Evolutionary conservation across 2,329 filamentous ascomycete genomes (phyloP).

Genomic region (Aspergillus latus): DNA sequence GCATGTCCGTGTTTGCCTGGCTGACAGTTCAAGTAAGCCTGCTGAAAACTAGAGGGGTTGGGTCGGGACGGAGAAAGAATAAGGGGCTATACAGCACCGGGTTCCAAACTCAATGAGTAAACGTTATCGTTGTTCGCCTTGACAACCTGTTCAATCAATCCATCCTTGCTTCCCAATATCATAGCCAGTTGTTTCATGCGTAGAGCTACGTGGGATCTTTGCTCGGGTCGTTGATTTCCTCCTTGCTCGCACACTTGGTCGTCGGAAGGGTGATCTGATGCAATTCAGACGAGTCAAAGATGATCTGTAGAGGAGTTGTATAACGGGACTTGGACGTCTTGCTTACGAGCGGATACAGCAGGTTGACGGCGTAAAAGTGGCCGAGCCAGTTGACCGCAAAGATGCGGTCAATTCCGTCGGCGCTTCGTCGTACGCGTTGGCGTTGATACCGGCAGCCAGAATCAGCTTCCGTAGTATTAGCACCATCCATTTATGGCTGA

Average conservation of each 20-base stretch:
- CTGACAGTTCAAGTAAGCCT: no score
- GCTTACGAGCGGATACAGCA: conserved; percentile 45
- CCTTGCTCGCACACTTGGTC: conserved; percentile 40
- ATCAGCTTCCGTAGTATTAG: conserved; percentile 32
- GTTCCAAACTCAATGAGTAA: conserved; percentile 45
- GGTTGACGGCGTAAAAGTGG: conserved; percentile 46
- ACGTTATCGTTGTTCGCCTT: conserved; percentile 44
- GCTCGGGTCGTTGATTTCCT: conserved; percentile 45
- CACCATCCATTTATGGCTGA: background rate
- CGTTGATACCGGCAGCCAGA: conserved; percentile 47
- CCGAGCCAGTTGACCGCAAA: conserved; percentile 49
- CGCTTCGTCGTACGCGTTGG: conserved; percentile 40
- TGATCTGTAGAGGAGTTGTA: conserved; percentile 40
- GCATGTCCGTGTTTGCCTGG: conserved; percentile 48
- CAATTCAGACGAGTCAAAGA: conserved; percentile 45
- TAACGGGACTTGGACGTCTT: conserved; percentile 41
- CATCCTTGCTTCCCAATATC: conserved; percentile 47
- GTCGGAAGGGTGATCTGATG: conserved; percentile 41
- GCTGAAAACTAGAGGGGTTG: no score
- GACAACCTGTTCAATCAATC: conserved; percentile 44
- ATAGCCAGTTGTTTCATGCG: conserved; percentile 46
- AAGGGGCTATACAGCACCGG: conserved; percentile 25
- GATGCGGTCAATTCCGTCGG: conserved; percentile 42
- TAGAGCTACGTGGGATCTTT: conserved; percentile 41
- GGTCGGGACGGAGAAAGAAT: background rate